phyloP scores from a whole-genome alignment of 305 asterid species.

The Fraxinus xanthoxyloides region DNA sequence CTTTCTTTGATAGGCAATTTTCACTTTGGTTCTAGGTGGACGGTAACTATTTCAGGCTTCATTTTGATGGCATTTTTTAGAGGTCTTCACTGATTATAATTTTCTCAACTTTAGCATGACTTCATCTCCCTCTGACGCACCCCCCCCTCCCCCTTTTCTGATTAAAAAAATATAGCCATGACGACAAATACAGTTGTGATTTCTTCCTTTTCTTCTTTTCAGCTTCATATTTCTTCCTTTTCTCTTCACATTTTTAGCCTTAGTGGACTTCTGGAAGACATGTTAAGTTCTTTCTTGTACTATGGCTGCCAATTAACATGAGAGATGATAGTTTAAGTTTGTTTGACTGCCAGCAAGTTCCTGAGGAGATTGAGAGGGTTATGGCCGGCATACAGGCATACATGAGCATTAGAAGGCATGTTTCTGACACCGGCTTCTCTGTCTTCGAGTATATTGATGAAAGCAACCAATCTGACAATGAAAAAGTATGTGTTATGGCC shows the following conservation, averaged over 20 bases:
- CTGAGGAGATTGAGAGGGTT: conserved; percentile 97
- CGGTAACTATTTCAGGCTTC: background rate
- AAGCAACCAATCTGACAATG: conserved; percentile 47
- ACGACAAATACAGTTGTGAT: background rate
- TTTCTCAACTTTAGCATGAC: background rate
- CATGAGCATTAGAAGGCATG: conserved; percentile 89
- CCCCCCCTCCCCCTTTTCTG: background rate
- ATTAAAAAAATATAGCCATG: background rate
- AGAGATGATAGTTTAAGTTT: conserved; percentile 24
- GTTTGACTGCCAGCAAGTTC: conserved; percentile 76
- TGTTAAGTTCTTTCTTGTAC: background rate
- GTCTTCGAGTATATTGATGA: conserved; percentile 61
- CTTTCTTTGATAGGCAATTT: conserved; percentile 4
- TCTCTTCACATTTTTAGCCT: background rate
- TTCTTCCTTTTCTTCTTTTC: background rate
- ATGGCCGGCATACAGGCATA: conserved; percentile 94
- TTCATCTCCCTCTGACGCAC: background rate
- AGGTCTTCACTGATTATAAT: background rate
- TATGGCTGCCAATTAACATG: conserved; percentile 6
- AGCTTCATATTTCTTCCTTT: background rate
- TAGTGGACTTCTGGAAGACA: conserved; percentile 1
- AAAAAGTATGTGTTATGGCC: conserved; percentile 49
- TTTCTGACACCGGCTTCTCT: conserved; percentile 75
- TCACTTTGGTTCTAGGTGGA: background rate
- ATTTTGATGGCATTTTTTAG: background rate